A percentile compares a stretch with the other conserved stretches of the same genome.
Conservation (phyloP, 306 rosid genomes). For the Chamaecrista fasciculata region DNA sequence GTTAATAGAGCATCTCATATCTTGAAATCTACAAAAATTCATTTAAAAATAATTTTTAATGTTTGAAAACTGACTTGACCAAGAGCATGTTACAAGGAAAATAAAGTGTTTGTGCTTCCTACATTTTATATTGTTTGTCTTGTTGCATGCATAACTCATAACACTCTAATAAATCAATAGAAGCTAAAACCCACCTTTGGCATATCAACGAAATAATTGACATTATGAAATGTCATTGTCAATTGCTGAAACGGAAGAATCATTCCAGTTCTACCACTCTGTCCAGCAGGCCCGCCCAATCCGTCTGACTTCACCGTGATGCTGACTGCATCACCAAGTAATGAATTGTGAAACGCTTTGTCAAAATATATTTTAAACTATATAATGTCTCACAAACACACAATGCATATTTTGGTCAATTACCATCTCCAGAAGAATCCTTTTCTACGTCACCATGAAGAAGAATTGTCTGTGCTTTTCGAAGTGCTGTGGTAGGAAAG, state of each 20-base stretch:
- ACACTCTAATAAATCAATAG: not conserved
- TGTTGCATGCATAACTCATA: not conserved
- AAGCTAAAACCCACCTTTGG: slow-evolving; percentile 53
- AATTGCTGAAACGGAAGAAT: slow-evolving; percentile 82
- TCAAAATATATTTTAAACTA: not conserved
- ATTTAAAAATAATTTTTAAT: no score
- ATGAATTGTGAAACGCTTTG: not conserved
- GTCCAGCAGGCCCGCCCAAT: slow-evolving; percentile 17
- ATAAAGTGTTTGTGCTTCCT: no score
- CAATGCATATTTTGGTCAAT: slow-evolving; percentile 22
- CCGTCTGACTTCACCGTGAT: not conserved
- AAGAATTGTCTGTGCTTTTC: slow-evolving; percentile 47
- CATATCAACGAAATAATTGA: slow-evolving; percentile 79
- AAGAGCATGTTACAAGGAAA: no score
- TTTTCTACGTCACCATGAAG: slow-evolving; percentile 36
- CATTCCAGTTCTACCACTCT: slow-evolving; percentile 58
- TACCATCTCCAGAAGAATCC: slow-evolving; percentile 28
- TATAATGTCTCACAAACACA: not conserved
- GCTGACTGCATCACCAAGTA: slow-evolving; percentile 24
- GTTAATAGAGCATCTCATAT: no score
- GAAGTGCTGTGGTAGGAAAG: slow-evolving; percentile 48
- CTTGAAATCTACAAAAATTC: no score
- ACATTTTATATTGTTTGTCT: not conserved
- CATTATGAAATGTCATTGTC: slow-evolving; percentile 73
- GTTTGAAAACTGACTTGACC: no score